Evolutionary conservation across 2,329 filamentous ascomycete genomes (phyloP).

Genomic region (Phaeoacremonium minimum): DNA sequence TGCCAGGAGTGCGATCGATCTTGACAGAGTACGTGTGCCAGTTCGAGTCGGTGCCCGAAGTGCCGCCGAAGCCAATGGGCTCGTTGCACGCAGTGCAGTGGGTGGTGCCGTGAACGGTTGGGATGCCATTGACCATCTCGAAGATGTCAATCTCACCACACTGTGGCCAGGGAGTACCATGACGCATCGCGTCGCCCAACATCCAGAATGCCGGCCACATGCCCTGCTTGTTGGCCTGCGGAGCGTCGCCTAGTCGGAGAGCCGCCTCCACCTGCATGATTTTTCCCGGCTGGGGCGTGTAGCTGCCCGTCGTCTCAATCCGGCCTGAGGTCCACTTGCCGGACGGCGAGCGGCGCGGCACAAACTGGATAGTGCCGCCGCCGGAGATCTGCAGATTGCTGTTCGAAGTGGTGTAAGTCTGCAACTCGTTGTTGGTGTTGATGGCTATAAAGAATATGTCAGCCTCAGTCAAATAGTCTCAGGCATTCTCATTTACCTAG

Average conservation of each 20-base stretch:
- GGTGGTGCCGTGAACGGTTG: slow-evolving; percentile 40
- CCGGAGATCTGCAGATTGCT: slow-evolving; percentile 47
- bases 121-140: slow-evolving; percentile 48
- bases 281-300: slow-evolving; percentile 39
- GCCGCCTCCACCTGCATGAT: slow-evolving; percentile 40
- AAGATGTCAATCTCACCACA: slow-evolving; percentile 56
- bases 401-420: slow-evolving; percentile 41
- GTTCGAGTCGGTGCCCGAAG: slow-evolving; percentile 20
- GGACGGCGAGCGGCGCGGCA: slow-evolving; percentile 34
- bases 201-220: slow-evolving; percentile 59
- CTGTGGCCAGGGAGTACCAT: slow-evolving; percentile 44
- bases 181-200: slow-evolving; percentile 43
- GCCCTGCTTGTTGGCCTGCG: slow-evolving; percentile 37
- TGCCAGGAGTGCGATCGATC: slow-evolving; percentile 40
- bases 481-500: slow-evolving; percentile 16
- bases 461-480: too few relatives aligned
- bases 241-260: slow-evolving; percentile 41
- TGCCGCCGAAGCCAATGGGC: slow-evolving; percentile 23
- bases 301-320: slow-evolving; percentile 43
- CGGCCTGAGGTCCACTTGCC: slow-evolving; percentile 50
- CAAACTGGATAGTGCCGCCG: slow-evolving; percentile 43
- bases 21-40: slow-evolving; percentile 48
- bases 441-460: slow-evolving; percentile 20
- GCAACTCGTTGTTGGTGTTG: slow-evolving; percentile 46
- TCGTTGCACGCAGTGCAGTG: slow-evolving; percentile 53